A percentile compares a stretch with the other conserved stretches of the same genome.
phyloP scores from a whole-genome alignment of 73 alveolate species.

The Diophrys sp. region DNA sequence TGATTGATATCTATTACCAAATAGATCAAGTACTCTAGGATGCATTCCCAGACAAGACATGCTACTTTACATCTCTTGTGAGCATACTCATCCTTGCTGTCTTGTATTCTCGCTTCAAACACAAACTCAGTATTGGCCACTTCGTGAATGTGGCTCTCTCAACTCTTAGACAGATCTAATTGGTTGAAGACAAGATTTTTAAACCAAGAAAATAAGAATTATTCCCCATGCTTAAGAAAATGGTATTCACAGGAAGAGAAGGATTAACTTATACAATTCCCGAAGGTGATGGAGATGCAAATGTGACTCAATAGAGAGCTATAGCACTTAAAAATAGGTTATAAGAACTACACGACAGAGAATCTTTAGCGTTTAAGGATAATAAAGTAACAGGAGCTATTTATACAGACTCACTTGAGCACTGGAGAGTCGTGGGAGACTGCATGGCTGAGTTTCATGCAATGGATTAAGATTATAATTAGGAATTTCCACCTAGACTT shows the following conservation, averaged over 20 bases:
- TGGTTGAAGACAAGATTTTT: background rate
- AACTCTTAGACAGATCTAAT: background rate
- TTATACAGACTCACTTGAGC: constrained; percentile 56
- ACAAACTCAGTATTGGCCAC: background rate
- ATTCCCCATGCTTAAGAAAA: background rate
- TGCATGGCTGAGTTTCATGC: constrained; percentile 27
- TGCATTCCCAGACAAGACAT: too few relatives aligned
- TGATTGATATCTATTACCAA: background rate
- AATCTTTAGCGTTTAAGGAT: constrained; percentile 18
- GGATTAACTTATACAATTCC: background rate
- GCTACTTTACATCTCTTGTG: too few relatives aligned
- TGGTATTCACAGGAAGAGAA: background rate
- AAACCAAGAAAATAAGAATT: background rate
- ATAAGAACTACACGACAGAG: constrained; percentile 36
- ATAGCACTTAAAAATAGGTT: constrained; percentile 47
- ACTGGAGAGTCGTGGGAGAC: constrained; percentile 56
- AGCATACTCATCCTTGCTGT: too few relatives aligned
- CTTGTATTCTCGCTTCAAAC: too few relatives aligned
- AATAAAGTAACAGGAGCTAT: constrained; percentile 74
- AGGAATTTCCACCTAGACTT: background rate
- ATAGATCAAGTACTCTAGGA: too few relatives aligned
- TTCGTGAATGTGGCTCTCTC: background rate
- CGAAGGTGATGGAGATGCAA: background rate
- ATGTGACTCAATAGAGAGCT: too few relatives aligned
- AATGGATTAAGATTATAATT: too few relatives aligned